Evolutionary conservation across 116 monocot species (phyloP), one percentile per base, ranked within the genome.

Genomic region (Cymodocea nodosa): DNA sequence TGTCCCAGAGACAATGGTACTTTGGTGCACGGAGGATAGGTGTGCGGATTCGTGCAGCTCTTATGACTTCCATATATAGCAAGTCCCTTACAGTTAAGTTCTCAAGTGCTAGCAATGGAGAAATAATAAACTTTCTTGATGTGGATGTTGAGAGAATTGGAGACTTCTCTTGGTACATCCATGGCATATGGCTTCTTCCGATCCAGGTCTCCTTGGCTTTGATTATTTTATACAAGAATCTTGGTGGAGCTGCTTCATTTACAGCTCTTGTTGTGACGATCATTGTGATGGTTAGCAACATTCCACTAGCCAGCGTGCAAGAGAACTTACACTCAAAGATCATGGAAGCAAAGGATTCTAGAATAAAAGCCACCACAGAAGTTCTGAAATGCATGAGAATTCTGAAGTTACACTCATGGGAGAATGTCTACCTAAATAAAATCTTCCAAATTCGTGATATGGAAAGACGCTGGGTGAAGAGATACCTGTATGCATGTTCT

Each of bases 1-100:
- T 89, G n/a, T 82, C 89, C 17, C 89, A 89, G 78, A 70, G 93
- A 63, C 93, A 94, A 36, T 86, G 84, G 84, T 89, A 89, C 65
- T 89, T 94, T 37, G 89, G 89, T 22, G 83, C 89, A 0, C 73
- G 89, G n/a, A 78, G 74, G 48, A 85, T 94, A 18, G 89, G 93
- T 6, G 35, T 94, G 7, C 78, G 81, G 19, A 75, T 82, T 10
- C 81, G 89, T 23, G 81, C 93, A 34, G 79, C 89, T 0, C 65
- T 94, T 17, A 86, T 86, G 78, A 78, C 69, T 10, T 75, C 80
- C 1, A 71, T 94, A 51, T 94, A 84, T 52, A 74, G 65, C 59
- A 78, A 74, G 70, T 75, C 89, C 24, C 78, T 94, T 25, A 62
- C 65, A 15, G 66, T 71, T 25, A 84, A 84, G 76, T 74, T 78